These are phyloP conservation scores for Phytophthora melonis DNA, from an alignment of 352 stramenopile species.

Conservation along the genomic window DNA sequence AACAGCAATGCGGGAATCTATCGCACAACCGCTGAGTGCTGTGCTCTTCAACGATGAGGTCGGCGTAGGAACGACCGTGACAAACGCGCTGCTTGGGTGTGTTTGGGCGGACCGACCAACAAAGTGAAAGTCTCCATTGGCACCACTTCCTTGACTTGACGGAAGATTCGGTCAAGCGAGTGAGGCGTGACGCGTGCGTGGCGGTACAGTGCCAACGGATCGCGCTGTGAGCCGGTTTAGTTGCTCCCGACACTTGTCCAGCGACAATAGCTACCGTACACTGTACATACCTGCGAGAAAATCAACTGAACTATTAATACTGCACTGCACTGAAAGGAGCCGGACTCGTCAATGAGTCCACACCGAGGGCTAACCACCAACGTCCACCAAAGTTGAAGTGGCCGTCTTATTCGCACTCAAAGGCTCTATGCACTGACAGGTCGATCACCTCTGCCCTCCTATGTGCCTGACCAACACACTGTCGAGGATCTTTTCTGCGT, in stretches of 20 bases:
- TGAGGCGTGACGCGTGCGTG: conserved; percentile 20
- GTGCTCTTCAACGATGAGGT: conserved; percentile 29
- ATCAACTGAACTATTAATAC: conserved; percentile 16
- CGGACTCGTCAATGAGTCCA: conserved; percentile 26
- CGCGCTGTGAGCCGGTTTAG: conserved; percentile 25
- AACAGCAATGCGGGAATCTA: conserved; percentile 28
- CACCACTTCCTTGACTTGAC: conserved; percentile 15
- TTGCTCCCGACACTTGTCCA: conserved; percentile 9
- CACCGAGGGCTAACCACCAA: not conserved
- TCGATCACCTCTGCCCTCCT: conserved; percentile 25
- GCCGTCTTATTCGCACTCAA: conserved; percentile 27
- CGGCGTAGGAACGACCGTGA: conserved; percentile 20
- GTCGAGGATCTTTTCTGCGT: conserved; percentile 31
- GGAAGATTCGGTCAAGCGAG: conserved; percentile 29
- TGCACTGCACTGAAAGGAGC: conserved; percentile 8
- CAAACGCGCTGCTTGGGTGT: conserved; percentile 28
- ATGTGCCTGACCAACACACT: conserved; percentile 21
- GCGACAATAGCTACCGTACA: conserved; percentile 16
- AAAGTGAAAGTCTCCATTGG: conserved; percentile 7
- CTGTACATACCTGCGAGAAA: conserved; percentile 23
- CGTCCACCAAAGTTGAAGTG: conserved; percentile 24
- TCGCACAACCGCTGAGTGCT: conserved; percentile 11
- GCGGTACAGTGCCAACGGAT: conserved; percentile 8
- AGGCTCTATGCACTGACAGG: conserved; percentile 39
- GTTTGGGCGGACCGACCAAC: conserved; percentile 29